A percentile compares a stretch with the other conserved stretches of the same genome.
Conservation (phyloP, 2,329 filamentous ascomycete species). For the Pseudocercospora vitis region DNA sequence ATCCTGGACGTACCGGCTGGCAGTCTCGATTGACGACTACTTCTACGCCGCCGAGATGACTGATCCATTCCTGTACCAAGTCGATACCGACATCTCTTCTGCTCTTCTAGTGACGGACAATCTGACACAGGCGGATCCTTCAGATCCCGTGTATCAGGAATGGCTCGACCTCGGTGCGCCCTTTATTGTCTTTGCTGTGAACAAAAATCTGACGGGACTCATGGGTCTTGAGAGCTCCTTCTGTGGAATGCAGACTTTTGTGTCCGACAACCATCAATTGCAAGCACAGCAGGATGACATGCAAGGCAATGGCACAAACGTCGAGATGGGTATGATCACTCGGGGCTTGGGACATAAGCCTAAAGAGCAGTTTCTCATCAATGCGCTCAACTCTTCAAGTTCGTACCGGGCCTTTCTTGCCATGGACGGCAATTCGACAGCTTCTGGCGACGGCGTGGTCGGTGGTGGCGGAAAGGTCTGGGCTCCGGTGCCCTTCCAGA, state of each 20-base stretch:
- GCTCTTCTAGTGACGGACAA: slow-evolving; percentile 78
- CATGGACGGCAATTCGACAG: slow-evolving; percentile 56
- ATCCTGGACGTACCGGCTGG: slow-evolving; percentile 76
- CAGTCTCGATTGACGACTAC: slow-evolving; percentile 74
- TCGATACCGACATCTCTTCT: slow-evolving; percentile 80
- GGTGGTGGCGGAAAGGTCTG: slow-evolving; percentile 78
- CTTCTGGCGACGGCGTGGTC: slow-evolving; percentile 54
- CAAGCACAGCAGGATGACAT: slow-evolving; percentile 52
- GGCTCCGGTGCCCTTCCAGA: slow-evolving; percentile 68
- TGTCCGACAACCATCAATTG: slow-evolving; percentile 63
- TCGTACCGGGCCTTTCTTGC: slow-evolving; percentile 74
- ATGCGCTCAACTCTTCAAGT: slow-evolving; percentile 69
- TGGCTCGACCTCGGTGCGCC: slow-evolving; percentile 60
- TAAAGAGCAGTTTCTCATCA: slow-evolving; percentile 86
- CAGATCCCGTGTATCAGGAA: slow-evolving; percentile 51
- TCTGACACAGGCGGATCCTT: slow-evolving; percentile 56
- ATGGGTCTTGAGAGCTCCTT: slow-evolving; percentile 75
- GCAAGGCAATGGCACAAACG: slow-evolving; percentile 46
- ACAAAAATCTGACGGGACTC: slow-evolving; percentile 59
- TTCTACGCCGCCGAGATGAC: slow-evolving; percentile 67
- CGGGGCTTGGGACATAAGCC: slow-evolving; percentile 66
- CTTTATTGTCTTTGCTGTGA: slow-evolving; percentile 76
- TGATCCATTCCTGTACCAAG: slow-evolving; percentile 65
- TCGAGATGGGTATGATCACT: slow-evolving; percentile 64
- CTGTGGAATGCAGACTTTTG: slow-evolving; percentile 65